Conservation (phyloP, 257 asterid species). For the Voacanga thouarsii region DNA sequence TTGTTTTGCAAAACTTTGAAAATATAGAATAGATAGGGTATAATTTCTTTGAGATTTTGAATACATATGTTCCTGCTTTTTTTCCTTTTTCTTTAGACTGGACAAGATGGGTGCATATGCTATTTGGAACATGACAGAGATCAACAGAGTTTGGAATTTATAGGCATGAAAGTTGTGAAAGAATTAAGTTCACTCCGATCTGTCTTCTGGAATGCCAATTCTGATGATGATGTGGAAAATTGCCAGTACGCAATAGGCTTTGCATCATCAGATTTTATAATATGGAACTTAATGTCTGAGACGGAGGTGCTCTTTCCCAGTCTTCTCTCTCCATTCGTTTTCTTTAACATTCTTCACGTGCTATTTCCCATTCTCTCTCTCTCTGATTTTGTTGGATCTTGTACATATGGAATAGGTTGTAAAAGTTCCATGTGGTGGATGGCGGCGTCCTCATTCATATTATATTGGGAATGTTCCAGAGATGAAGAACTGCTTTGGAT, state of each 20-base stretch:
- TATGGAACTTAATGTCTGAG: conserved; percentile 73
- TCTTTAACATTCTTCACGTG: not conserved
- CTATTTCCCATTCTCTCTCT: conserved; percentile 1
- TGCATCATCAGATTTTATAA: conserved; percentile 73
- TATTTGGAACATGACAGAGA: conserved; percentile 60
- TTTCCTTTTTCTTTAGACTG: conserved; percentile 50
- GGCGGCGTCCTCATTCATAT: conserved; percentile 98
- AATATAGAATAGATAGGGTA: not conserved
- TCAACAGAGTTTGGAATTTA: conserved; percentile 58
- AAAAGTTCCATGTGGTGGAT: conserved; percentile 88
- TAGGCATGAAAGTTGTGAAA: conserved; percentile 88
- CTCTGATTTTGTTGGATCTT: not conserved
- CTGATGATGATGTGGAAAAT: conserved; percentile 35
- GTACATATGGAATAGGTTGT: conserved; percentile 46
- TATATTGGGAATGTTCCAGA: conserved; percentile 76
- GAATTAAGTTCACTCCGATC: conserved; percentile 68
- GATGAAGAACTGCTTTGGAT: conserved; percentile 81
- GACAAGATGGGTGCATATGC: conserved; percentile 99
- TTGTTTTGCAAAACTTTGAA: not conserved
- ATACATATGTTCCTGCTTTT: not conserved
- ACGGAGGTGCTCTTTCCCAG: conserved; percentile 60
- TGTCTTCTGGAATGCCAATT: conserved; percentile 38
- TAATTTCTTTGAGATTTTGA: not conserved
- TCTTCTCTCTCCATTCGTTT: not conserved
- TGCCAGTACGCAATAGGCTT: conserved; percentile 81